phyloP scores from a whole-genome alignment of 768 basidiomycete species.

The Hygrocybe punicea region DNA sequence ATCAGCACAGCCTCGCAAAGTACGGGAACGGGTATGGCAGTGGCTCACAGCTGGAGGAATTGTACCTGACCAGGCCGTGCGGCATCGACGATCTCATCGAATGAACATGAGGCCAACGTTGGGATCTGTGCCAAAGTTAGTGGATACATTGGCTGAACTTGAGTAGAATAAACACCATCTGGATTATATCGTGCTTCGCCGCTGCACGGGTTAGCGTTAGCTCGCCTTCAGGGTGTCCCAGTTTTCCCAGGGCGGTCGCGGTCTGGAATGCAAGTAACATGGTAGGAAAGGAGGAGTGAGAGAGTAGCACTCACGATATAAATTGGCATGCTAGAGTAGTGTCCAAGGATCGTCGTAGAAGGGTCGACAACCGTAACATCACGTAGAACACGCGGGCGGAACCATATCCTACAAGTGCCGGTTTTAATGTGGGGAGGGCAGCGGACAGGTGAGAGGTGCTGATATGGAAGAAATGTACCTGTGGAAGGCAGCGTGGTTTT shows the following conservation, averaged over 20 bases:
- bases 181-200: constrained; percentile 62
- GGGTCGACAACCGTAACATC: constrained; percentile 86
- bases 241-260: constrained; percentile 89
- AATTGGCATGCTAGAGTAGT: constrained; percentile 68
- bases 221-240: constrained; percentile 95
- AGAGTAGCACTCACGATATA: constrained; percentile 52
- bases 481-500: constrained; percentile 90
- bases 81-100: constrained; percentile 92
- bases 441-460: neutral
- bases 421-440: constrained; percentile 3
- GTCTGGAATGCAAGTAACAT: constrained; percentile 37
- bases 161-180: constrained; percentile 40
- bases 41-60: constrained; percentile 75
- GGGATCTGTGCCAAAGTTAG: constrained; percentile 63
- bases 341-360: constrained; percentile 79
- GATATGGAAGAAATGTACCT: constrained; percentile 43
- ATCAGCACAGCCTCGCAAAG: constrained; percentile 1
- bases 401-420: constrained; percentile 64
- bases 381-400: constrained; percentile 80
- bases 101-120: constrained; percentile 91
- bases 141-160: neutral
- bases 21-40: neutral
- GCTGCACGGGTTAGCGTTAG: constrained; percentile 87
- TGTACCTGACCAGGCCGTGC: constrained; percentile 75
- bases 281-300: neutral